Conservation (phyloP, 306 rosid species). For the Canavalia ensiformis region DNA sequence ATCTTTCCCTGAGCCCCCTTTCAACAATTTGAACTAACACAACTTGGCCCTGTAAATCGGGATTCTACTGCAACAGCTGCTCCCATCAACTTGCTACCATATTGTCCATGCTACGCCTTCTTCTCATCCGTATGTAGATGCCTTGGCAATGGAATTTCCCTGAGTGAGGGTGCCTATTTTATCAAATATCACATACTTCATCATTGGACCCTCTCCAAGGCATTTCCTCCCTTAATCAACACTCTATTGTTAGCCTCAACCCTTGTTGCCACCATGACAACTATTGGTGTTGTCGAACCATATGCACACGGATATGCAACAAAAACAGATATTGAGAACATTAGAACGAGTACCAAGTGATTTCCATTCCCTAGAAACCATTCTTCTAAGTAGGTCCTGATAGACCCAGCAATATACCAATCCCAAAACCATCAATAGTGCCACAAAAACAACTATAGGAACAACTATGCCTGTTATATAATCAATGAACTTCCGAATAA, state of each 20-base stretch:
- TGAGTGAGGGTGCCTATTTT: slow-evolving; percentile 99
- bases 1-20: slow-evolving; percentile 78
- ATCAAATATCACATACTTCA: slow-evolving; percentile 89
- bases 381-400: slow-evolving; percentile 81
- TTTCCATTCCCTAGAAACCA: slow-evolving; percentile 96
- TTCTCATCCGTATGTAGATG: slow-evolving; percentile 48
- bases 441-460: slow-evolving; percentile 81
- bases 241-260: slow-evolving; percentile 97
- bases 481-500: slow-evolving; percentile 98
- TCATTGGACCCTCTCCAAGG: slow-evolving; percentile 92
- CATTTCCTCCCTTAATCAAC: slow-evolving; percentile 98
- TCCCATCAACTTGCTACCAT: slow-evolving; percentile 41
- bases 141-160: slow-evolving; percentile 90
- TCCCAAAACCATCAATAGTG: slow-evolving; percentile 76
- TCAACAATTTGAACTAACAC: slow-evolving; percentile 76
- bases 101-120: too few species aligned
- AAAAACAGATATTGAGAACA: slow-evolving; percentile 94
- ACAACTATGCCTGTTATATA: slow-evolving; percentile 97
- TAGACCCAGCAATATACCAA: slow-evolving; percentile 84
- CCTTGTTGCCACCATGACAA: slow-evolving; percentile 99
- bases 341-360: slow-evolving; percentile 91
- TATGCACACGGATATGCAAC: slow-evolving; percentile 99
- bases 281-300: slow-evolving; percentile 98
- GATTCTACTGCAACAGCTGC: slow-evolving; percentile 74
- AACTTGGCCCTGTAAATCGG: slow-evolving; percentile 59